Percentiles rank a stretch among this genome's conserved stretches.
Evolutionary conservation across 2,329 filamentous ascomycete genomes (phyloP).

Genomic region (Epichloe elymi): DNA sequence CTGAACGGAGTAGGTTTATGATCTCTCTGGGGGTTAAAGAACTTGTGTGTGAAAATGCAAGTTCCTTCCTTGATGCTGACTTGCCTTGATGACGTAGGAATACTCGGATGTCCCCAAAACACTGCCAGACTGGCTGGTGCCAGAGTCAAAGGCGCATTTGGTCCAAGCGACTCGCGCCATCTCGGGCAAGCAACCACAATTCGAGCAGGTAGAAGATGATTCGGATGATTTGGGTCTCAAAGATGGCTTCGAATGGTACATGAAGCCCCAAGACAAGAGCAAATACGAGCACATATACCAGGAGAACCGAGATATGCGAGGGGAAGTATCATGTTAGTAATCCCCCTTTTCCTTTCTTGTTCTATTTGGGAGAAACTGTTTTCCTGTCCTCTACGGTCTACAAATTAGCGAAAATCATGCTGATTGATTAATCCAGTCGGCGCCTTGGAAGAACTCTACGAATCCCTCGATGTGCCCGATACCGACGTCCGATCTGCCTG

Average conservation of each 20-base stretch:
- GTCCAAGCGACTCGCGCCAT: conserved; percentile 74
- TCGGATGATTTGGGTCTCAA: conserved; percentile 74
- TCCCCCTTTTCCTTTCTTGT: conserved; percentile 5
- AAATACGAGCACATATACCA: conserved; percentile 98
- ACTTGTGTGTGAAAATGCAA: background rate
- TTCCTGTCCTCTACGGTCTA: too few relatives aligned
- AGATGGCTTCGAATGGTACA: conserved; percentile 99
- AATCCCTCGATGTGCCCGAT: conserved; percentile 59
- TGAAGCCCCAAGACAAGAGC: conserved; percentile 77
- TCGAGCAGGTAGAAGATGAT: conserved; percentile 76
- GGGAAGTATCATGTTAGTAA: conserved; percentile 61
- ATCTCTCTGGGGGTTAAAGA: background rate
- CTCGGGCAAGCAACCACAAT: conserved; percentile 64
- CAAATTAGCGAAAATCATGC: background rate
- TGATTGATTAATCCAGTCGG: conserved; percentile 39
- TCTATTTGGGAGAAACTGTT: too few relatives aligned
- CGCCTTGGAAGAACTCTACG: conserved; percentile 71
- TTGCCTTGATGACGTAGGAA: conserved; percentile 42
- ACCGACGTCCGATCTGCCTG: conserved; percentile 82
- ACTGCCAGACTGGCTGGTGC: conserved; percentile 91
- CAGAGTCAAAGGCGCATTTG: conserved; percentile 85
- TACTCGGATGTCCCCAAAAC: conserved; percentile 74
- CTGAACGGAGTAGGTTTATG: conserved; percentile 64
- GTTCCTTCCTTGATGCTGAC: background rate
- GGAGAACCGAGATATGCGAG: conserved; percentile 76